A percentile compares a stretch with the other conserved stretches of the same genome.
phyloP scores from a whole-genome alignment of 2,329 filamentous ascomycete genomes.

The Fusarium xylarioides region DNA sequence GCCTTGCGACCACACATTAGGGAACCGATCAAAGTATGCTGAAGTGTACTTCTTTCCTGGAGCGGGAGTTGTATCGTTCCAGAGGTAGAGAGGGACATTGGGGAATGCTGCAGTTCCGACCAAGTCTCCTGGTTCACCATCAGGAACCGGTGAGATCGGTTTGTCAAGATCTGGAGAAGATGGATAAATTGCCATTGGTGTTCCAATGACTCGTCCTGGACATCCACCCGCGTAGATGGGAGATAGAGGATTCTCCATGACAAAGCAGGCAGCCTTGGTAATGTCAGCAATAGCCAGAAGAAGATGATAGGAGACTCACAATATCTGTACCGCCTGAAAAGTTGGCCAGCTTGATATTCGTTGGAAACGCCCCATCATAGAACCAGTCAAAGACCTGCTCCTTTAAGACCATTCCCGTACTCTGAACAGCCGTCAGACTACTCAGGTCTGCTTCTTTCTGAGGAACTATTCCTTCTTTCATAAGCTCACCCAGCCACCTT shows the following conservation, averaged over 20 bases:
- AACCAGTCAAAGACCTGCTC: slow-evolving; percentile 83
- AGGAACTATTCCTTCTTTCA: slow-evolving; percentile 70
- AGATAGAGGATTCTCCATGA: slow-evolving; percentile 71
- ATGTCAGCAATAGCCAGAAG: background rate
- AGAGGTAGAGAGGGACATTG: slow-evolving; percentile 76
- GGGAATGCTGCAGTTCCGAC: slow-evolving; percentile 77
- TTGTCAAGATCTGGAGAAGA: slow-evolving; percentile 54
- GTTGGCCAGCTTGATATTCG: slow-evolving; percentile 73
- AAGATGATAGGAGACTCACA: slow-evolving; percentile 52
- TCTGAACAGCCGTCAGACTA: slow-evolving; percentile 68
- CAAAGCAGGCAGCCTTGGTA: slow-evolving; percentile 65
- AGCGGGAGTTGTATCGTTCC: slow-evolving; percentile 61
- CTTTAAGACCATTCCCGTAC: slow-evolving; percentile 84
- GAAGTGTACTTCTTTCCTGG: slow-evolving; percentile 66
- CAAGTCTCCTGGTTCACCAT: slow-evolving; percentile 77
- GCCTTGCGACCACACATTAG: slow-evolving; percentile 81
- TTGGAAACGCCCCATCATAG: slow-evolving; percentile 75
- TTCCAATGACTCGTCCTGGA: slow-evolving; percentile 60
- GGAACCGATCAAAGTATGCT: slow-evolving; percentile 70
- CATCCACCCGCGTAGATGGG: slow-evolving; percentile 70
- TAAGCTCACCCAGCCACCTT: slow-evolving; percentile 78
- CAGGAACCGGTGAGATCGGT: slow-evolving; percentile 54
- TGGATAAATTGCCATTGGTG: slow-evolving; percentile 69
- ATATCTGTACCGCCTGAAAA: slow-evolving; percentile 83
- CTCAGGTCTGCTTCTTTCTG: slow-evolving; percentile 70